Evolutionary conservation across 225 moss, liverwort and hornwort species (phyloP).

Genomic region (Sphagnum contortum): DNA sequence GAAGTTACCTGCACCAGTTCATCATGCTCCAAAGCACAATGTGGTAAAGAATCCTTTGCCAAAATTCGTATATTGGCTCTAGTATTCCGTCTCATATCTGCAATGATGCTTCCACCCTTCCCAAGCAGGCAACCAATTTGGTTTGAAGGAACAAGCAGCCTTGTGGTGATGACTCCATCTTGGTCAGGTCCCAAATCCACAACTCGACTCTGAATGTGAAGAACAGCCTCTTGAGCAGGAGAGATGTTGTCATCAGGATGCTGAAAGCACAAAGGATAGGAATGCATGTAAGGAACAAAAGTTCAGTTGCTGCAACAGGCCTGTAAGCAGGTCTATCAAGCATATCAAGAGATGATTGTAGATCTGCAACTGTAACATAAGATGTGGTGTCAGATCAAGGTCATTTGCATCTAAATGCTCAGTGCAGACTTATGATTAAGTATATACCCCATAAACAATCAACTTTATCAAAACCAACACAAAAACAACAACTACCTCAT

Average conservation of each 20-base stretch:
- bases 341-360: no score
- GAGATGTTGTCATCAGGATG: slow-evolving; percentile 94
- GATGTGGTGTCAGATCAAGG: neutral
- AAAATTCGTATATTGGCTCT: slow-evolving; percentile 96
- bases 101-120: slow-evolving; percentile 96
- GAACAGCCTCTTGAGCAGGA: slow-evolving; percentile 92
- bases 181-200: slow-evolving; percentile 95
- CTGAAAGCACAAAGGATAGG: slow-evolving; percentile 19
- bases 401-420: neutral
- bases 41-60: slow-evolving; percentile 87
- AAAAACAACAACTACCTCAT: slow-evolving; percentile 42
- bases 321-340: no score
- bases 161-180: slow-evolving; percentile 87
- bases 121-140: slow-evolving; percentile 95
- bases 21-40: slow-evolving; percentile 82
- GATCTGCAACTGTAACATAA: no score
- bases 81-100: slow-evolving; percentile 91
- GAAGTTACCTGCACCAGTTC: slow-evolving; percentile 82
- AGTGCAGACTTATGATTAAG: no score
- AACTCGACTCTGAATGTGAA: slow-evolving; percentile 88
- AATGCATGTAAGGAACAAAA: neutral
- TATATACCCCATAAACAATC: no score
- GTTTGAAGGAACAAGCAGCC: slow-evolving; percentile 89
- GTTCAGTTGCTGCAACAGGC: no score
- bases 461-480: no score